Percentiles rank a stretch among this genome's conserved stretches.
These are phyloP conservation scores for Balakata baccata DNA, from an alignment of 345 rosid genomes.

Conservation along the genomic window DNA sequence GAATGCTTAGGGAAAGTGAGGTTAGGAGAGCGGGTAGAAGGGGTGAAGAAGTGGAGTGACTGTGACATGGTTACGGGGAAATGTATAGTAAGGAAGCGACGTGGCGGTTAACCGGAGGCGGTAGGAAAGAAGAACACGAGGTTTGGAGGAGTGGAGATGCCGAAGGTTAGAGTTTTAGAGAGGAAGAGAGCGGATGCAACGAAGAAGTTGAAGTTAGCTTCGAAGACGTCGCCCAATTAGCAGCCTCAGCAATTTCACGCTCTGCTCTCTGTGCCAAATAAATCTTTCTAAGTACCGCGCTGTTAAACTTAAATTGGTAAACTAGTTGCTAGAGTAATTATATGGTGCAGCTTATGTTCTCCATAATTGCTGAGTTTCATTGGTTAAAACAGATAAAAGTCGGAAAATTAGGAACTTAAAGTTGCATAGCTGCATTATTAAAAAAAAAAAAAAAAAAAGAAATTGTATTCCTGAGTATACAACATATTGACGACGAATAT, in stretches of 20 bases:
- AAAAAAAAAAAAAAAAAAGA: no score
- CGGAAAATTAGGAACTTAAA: no score
- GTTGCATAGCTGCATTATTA: no score
- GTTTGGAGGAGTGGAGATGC: not conserved
- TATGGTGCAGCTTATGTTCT: no score
- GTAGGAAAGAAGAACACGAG: constrained; percentile 5
- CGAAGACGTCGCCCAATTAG: constrained; percentile 33
- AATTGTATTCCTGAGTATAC: no score
- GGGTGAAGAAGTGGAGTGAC: constrained; percentile 60
- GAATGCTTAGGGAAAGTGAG: constrained; percentile 35
- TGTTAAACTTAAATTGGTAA: no score
- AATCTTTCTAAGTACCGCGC: no score
- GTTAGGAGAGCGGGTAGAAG: constrained; percentile 35
- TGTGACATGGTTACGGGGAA: constrained; percentile 48
- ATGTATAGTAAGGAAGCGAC: constrained; percentile 6
- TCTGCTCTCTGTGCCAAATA: not conserved
- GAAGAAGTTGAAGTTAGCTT: constrained; percentile 25
- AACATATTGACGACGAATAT: no score
- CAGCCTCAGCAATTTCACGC: not conserved
- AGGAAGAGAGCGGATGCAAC: constrained; percentile 39
- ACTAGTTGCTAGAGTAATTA: no score
- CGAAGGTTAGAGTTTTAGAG: not conserved
- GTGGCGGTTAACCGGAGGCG: not conserved
- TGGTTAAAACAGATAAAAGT: no score
- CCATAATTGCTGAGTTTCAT: no score